Evolutionary conservation across 2,329 filamentous ascomycete genomes (phyloP), one percentile per base, ranked within the genome.

Genomic region (Amauroascus niger): DNA sequence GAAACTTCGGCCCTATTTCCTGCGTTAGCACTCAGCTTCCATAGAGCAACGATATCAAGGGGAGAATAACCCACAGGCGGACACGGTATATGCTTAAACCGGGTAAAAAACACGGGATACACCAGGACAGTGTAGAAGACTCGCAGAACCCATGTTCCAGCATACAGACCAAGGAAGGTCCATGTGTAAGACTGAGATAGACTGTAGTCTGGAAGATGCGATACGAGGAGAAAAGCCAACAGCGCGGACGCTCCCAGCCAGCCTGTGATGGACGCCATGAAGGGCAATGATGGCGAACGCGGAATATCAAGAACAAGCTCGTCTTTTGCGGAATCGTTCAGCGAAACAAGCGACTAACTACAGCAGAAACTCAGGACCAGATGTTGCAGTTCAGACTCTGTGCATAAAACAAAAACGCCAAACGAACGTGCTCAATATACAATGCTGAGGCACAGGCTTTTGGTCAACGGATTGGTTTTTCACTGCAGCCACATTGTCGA

Each of bases 91-190:
- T 80, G 68, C 56, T 78, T 74, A 45, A 85, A 60, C 2, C 80
- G 80, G 37, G 76, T 81, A 56, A 84, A 69, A 56, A 74, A 78
- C 32, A 72, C 67, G 2, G 81, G 82, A 60, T 81, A 84, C 41
- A 85, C 60, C 8, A 82, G 48, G 0, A 78, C 62, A 24, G 40
- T 54, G 57, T 71, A 70, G 3, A 69, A 5, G 24, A 43, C 3
- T 30, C 18, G 45, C 6, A 26, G 14, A 46, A 37, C 3, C 8
- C 40, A 40, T n/a, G 40, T 18, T 1, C 44, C 2, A 8, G 41
- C n/a, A 20, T 37, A 57, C 3, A 52, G 11, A n/a, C n/a, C 32
- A 7, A 55, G 13, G 32, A 54, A 53, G 26, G 55, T 56, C 50
- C 46, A 45, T 24, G 16, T 7, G 35, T 40, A 55, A 0, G 53